Percentiles rank a stretch among this genome's conserved stretches.
Evolutionary conservation across 805 yeast genomes (phyloP).

Genomic region (Candida nanaspora): DNA sequence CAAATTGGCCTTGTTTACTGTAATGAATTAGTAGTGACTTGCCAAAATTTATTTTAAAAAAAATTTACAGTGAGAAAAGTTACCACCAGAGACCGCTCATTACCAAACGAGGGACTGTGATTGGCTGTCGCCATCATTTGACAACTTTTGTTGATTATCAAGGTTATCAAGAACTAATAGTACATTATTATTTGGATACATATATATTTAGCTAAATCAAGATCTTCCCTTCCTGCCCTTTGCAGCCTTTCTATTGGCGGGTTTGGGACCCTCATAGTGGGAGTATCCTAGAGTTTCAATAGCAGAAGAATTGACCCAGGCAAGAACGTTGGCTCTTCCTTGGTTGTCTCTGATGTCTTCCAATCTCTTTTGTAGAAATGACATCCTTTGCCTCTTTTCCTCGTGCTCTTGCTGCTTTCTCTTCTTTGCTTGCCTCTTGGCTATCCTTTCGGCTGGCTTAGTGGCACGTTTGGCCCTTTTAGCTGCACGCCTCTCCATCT

Average conservation of each 20-base stretch:
- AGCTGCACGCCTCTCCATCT: conserved; percentile 19
- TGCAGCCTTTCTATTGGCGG: conserved; percentile 6
- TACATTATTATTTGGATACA: no score
- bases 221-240: conserved; percentile 4
- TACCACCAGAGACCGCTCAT: no score
- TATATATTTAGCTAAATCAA: no score
- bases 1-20: no score
- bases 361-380: conserved; percentile 21
- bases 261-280: conserved; percentile 45
- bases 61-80: no score
- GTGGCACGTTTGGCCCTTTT: conserved; percentile 24
- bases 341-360: conserved; percentile 29
- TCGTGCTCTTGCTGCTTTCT: conserved; percentile 26
- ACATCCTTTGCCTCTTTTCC: conserved; percentile 20
- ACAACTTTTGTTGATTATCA: background rate
- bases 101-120: background rate
- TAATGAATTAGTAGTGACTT: no score
- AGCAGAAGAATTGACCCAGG: conserved; percentile 60
- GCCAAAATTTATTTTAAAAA: no score
- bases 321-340: conserved; percentile 39
- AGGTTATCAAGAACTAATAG: background rate
- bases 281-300: conserved; percentile 41
- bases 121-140: background rate
- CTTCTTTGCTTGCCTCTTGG: conserved; percentile 27
- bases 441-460: conserved; percentile 29